Percentiles rank a stretch among this genome's conserved stretches.
Conservation (phyloP, 176 grass and related monocot genomes). For the Bonia amplexicaulis region DNA sequence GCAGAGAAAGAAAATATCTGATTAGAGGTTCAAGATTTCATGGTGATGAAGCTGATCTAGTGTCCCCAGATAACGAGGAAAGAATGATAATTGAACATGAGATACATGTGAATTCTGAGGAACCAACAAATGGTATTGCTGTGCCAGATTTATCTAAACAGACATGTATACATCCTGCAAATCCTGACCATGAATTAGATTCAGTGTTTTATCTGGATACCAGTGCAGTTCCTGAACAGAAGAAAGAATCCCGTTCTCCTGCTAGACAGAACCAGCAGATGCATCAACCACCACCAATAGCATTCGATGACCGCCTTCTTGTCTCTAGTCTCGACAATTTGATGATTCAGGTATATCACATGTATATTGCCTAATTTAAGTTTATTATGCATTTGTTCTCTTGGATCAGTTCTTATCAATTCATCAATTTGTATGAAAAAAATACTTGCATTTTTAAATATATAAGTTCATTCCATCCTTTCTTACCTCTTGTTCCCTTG, state of each 20-base stretch:
- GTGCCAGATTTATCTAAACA: conserved; percentile 30
- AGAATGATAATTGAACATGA: conserved; percentile 53
- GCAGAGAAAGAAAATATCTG: conserved; percentile 33
- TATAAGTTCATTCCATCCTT: not conserved
- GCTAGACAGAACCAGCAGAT: conserved; percentile 26
- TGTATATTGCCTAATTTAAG: not conserved
- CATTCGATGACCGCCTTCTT: conserved; percentile 6
- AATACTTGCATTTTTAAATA: not conserved
- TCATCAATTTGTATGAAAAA: not conserved
- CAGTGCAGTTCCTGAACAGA: conserved; percentile 17
- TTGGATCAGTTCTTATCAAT: not conserved
- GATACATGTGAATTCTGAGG: conserved; percentile 76
- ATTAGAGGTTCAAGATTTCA: conserved; percentile 26
- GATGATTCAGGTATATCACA: conserved; percentile 38
- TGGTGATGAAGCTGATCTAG: conserved; percentile 25
- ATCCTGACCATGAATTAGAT: conserved; percentile 32
- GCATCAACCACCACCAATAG: conserved; percentile 20
- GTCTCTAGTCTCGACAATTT: conserved; percentile 16
- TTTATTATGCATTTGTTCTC: conserved; percentile 6
- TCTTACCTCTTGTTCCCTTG: not conserved
- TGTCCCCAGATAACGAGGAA: conserved; percentile 36
- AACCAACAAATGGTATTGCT: conserved; percentile 27
- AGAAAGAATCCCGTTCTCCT: conserved; percentile 13
- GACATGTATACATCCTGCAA: conserved; percentile 18
- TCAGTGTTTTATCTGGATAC: conserved; percentile 7